Percentiles rank a stretch among this genome's conserved stretches.
Conservation (phyloP, 495 filamentous ascomycete genomes). For the Xeromyces bisporus region DNA sequence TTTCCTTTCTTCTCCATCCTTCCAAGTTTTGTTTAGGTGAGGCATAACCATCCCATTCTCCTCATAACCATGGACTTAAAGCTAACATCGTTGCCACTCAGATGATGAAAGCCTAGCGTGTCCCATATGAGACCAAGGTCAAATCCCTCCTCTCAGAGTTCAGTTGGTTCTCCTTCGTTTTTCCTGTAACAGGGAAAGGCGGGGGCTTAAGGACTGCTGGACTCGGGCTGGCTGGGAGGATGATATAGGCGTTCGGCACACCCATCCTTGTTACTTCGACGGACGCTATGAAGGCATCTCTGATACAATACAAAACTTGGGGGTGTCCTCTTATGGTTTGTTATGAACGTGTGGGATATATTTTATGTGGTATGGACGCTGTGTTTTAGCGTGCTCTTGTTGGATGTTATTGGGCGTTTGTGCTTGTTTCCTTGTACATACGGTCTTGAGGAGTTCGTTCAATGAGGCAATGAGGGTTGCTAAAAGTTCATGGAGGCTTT, state of each 20-base stretch:
- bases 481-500: too few species aligned
- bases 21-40: constrained; percentile 95
- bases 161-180: constrained; percentile 66
- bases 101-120: constrained; percentile 99
- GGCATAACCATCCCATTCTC: constrained; percentile 16
- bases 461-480: too few species aligned
- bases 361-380: not conserved
- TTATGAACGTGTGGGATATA: too few species aligned
- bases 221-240: constrained; percentile 46
- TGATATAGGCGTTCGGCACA: constrained; percentile 99
- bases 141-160: constrained; percentile 45
- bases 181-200: constrained; percentile 25
- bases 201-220: constrained; percentile 78
- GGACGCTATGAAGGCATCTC: constrained; percentile 98
- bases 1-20: constrained; percentile 65
- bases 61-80: too few species aligned
- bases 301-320: constrained; percentile 43
- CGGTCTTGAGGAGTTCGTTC: too few species aligned
- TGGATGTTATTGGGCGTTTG: too few species aligned
- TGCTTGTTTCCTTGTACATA: too few species aligned
- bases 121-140: constrained; percentile 48
- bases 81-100: too few species aligned
- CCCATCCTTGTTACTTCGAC: constrained; percentile 79
- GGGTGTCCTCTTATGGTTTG: constrained; percentile 22
- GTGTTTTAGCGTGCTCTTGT: not conserved